These are phyloP conservation scores for Ceratobasidium sp. DNA, from an alignment of 1,284 basidiomycete species.

Conservation along the genomic window DNA sequence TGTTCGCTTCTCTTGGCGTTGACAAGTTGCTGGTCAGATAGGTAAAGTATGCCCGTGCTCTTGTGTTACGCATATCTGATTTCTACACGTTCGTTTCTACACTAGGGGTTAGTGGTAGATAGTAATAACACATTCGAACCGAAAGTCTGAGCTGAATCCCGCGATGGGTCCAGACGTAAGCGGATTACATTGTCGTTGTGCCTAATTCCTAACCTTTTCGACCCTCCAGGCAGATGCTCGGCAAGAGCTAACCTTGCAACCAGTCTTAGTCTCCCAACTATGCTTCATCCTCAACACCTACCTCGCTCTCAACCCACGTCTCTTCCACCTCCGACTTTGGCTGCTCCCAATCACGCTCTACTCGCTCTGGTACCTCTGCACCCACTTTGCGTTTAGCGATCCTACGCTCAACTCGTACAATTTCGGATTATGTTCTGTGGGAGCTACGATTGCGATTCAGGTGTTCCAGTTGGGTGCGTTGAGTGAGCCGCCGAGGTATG, in stretches of 20 bases:
- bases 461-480: constrained; percentile 33
- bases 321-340: constrained; percentile 35
- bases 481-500: constrained; percentile 27
- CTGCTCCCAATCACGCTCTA: constrained; percentile 33
- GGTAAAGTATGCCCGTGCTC: too few species aligned
- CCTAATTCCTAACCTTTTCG: not conserved
- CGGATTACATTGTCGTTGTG: not conserved
- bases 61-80: too few species aligned
- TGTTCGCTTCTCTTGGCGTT: too few species aligned
- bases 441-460: constrained; percentile 45
- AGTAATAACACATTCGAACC: too few species aligned
- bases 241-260: not conserved
- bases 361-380: constrained; percentile 29
- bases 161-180: not conserved
- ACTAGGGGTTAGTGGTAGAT: too few species aligned
- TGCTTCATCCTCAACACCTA: constrained; percentile 4
- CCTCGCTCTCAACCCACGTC: constrained; percentile 26
- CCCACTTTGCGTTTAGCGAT: constrained; percentile 27
- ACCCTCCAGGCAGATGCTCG: not conserved
- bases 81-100: too few species aligned
- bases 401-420: constrained; percentile 44
- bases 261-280: not conserved
- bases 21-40: too few species aligned
- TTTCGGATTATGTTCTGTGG: constrained; percentile 40
- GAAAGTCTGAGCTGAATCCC: too few species aligned